Evolutionary conservation across 805 yeast species (phyloP), one percentile per base, ranked within the genome.

Genomic region (Saccharomycopsis fibuligera): DNA sequence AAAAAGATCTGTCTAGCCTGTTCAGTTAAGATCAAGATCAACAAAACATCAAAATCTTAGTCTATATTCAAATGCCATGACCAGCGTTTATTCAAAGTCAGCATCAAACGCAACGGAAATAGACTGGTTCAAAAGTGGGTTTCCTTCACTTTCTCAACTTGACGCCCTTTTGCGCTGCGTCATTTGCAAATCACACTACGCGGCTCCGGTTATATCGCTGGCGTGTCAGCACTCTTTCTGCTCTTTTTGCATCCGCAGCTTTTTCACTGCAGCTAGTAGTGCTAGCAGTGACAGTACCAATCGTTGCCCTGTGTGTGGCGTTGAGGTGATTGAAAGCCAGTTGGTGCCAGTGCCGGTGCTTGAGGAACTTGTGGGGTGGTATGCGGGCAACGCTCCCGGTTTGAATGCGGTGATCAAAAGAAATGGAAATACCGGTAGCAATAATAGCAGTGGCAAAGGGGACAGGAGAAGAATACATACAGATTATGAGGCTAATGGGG

Each of bases 221-320:
- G 6, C 4, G 10, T 50, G 53, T 31, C 40, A 25, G 4, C 53
- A 50, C 25, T 37, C 31, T 19, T 50, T 51, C 22, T 50, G 53
- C 25, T 46, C 50, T 9, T 47, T 50, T 35, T 50, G 53, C 39
- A 50, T 50, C 8, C 25, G 53, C 12, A 46, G 38, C 16, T 35
- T 22, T 29, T 25, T 50, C 19, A 36, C 41, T 10, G 22, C 27
- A 6, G 19, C 8, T 8, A 17, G 19, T 9, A 12, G 37, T n/a
- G 31, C 31, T 12, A 27, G 31, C 10, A 37, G 33, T 14, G n/a
- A n/a, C n/a, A 21, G 16, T 21, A 6, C 16, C 19, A 33, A 40
- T 36, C 35, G 35, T 5, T 50, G 53, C 23, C 53, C 53, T 8
- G 27, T 37, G n/a, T 50, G 53, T 44, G 37, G 37, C 30, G 16